Base-by-base conservation (phyloP, 768 basidiomycete species). In the Trametes maxima region DNA sequence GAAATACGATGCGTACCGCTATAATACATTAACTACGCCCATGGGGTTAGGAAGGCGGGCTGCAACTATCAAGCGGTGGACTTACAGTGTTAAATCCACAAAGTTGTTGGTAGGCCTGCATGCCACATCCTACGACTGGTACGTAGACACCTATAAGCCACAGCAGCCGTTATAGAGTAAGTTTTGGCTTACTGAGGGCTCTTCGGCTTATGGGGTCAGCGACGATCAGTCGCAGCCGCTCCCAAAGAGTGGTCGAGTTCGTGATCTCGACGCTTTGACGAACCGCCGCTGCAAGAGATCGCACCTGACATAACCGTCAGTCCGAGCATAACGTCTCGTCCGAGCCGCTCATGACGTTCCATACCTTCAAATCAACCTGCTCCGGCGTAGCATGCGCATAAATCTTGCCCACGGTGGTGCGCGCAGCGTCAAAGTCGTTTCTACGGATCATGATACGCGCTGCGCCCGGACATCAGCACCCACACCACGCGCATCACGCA, bases 51-150 rank as follows among this genome's bases (percentile, higher is more conserved):
- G 4, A n/a, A 28, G 40, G 22, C 21, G 37, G 22, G 0, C 11
- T 16, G 21, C 7, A 14, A 22, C 17, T 39, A 7, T n/a, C 21
- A 21, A 25, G 21, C 14, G 16, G 6, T 13, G 3, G 10, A n/a
- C 56, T 85, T 59, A 92, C 80, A 0, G 91, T 90, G 68, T 93
- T 92, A 78, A 92, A 92, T 1, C 92, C 92, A 62, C 86, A 92
- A 0, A 93, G 79, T 69, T 93, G 92, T 69, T 94, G 92, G 73
- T 86, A 87, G 0, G 88, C 90, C 75, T 93, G 91, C 73, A 93
- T 84, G 45, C 88, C 91, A 69, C 89, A 90, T 11, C 83, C 88
- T 14, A 94, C 79, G 17, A 35, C 40, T 37, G 37, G 4, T 28
- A n/a, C n/a, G 35, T 16, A 28, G 21, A 39, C 57, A 16, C 44